These are phyloP conservation scores for Cyberlindnera americana DNA, from an alignment of 805 yeast species.

Conservation along the genomic window DNA sequence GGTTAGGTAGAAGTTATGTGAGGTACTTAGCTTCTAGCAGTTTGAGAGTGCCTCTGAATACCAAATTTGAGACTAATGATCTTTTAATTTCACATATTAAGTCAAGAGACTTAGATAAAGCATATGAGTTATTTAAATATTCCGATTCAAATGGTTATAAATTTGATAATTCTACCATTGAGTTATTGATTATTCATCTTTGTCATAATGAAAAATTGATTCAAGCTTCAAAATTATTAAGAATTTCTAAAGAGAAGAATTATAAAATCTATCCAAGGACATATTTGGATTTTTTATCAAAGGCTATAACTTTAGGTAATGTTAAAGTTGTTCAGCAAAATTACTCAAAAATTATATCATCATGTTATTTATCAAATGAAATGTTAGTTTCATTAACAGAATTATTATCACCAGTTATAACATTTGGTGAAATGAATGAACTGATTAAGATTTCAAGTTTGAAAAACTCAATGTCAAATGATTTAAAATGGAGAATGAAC, in stretches of 20 bases:
- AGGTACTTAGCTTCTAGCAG: too few species aligned
- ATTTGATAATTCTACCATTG: conserved; percentile 10
- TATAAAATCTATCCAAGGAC: conserved; percentile 19
- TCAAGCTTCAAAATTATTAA: conserved; percentile 9
- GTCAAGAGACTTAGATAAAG: conserved; percentile 6
- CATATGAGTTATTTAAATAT: conserved; percentile 6
- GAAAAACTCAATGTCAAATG: conserved; percentile 6
- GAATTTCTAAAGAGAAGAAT: conserved; percentile 1
- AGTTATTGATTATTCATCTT: conserved; percentile 15
- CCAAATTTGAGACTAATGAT: too few species aligned
- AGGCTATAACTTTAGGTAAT: conserved; percentile 11
- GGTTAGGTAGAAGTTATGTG: neutral
- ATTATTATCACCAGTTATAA: conserved; percentile 4
- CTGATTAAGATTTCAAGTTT: conserved; percentile 5
- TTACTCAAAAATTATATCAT: conserved; percentile 8
- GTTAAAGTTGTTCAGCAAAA: conserved; percentile 3
- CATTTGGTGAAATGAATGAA: conserved; percentile 12
- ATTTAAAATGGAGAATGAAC: conserved; percentile 6
- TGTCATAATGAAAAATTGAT: conserved; percentile 7
- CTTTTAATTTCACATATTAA: too few species aligned
- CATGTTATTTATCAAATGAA: conserved; percentile 15
- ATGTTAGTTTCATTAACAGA: conserved; percentile 16
- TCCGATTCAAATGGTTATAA: neutral
- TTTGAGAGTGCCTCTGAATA: too few species aligned
- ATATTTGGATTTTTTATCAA: conserved; percentile 8